Base-by-base conservation (phyloP, 140 eudicot species). In the Eryngium alpinum region DNA sequence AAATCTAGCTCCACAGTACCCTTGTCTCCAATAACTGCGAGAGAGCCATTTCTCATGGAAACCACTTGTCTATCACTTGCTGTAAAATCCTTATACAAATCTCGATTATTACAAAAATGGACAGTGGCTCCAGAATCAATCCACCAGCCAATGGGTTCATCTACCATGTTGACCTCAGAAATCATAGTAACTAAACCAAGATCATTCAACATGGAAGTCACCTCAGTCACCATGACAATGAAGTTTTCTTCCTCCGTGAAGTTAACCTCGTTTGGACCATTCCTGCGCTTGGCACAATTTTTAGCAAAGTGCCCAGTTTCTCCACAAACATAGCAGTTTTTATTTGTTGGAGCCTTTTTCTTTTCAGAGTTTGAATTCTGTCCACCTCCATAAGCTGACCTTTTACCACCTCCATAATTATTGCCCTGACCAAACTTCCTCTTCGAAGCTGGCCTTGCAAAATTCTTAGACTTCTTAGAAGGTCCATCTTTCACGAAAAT, bases 61-160 rank as follows among this genome's bases (percentile, higher is more conserved):
- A 81, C 78, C 19, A 51, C 70, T 27, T 71, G 33, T 10, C 28
- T 28, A 49, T 16, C 69, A 5, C 24, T 0, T 24, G 25, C 69
- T 69, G 27, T 19, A 32, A 67, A 81, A 72, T n/a, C 33, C 28
- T 81, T 81, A 46, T 69, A 81, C 70, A 10, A 7, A 9, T 28
- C 17, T 60, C 29, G 28, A 29, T 81, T 32, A n/a, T 81, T 49
- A 32, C 78, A 69, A 27, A 81, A 70, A 81, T 70, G 84, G 27
- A 81, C 32, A 27, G 84, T 81, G 4, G 69, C 84, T 13, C 79
- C 70, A 25, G 84, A 46, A 81, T 81, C 84, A 34, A 33, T 18
- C 69, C 79, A 81, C 84, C 79, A 75, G 24, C 29, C 72, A 10
- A 32, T 21, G 1, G 72, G 10, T 29, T 66, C 29, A 66, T 32